Percentiles rank a stretch among this genome's conserved stretches.
Evolutionary conservation across 1,139 yeast genomes (phyloP).

Genomic region (Schwanniomyces etchellsii): DNA sequence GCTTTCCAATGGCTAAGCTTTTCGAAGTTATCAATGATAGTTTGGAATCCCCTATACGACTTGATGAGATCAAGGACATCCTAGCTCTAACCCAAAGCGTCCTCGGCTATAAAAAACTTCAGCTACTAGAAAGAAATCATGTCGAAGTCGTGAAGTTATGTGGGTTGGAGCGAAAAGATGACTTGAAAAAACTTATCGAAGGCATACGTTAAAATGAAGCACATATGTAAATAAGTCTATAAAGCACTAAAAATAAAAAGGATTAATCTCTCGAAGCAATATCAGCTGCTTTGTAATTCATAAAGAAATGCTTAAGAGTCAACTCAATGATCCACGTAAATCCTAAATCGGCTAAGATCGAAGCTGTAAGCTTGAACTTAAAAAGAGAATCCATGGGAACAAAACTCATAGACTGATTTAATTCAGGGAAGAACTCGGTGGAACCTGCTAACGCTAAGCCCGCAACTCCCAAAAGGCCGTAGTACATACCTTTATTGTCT

Average conservation of each 20-base stretch:
- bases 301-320: slow-evolving; percentile 73
- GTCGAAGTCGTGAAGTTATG: slow-evolving; percentile 23
- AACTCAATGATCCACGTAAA: slow-evolving; percentile 79
- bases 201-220: too few relatives aligned
- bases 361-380: slow-evolving; percentile 68
- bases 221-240: too few relatives aligned
- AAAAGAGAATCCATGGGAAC: slow-evolving; percentile 79
- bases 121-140: slow-evolving; percentile 15
- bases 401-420: slow-evolving; percentile 85
- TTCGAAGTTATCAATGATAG: slow-evolving; percentile 29
- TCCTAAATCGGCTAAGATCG: slow-evolving; percentile 71
- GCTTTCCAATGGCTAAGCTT: slow-evolving; percentile 22
- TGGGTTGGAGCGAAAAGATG: slow-evolving; percentile 22
- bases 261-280: slow-evolving; percentile 54
- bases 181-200: slow-evolving; percentile 15
- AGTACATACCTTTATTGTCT: slow-evolving; percentile 95
- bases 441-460: slow-evolving; percentile 86
- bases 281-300: slow-evolving; percentile 90
- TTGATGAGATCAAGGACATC: slow-evolving; percentile 26
- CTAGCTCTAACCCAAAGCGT: slow-evolving; percentile 14
- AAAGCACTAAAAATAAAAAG: too few relatives aligned
- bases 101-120: slow-evolving; percentile 12
- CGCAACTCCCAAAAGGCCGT: slow-evolving; percentile 89
- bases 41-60: slow-evolving; percentile 24
- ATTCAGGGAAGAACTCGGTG: slow-evolving; percentile 91